Evolutionary conservation across 257 asterid genomes (phyloP), one percentile per base, ranked within the genome.

Genomic region (Scutellaria barbata): DNA sequence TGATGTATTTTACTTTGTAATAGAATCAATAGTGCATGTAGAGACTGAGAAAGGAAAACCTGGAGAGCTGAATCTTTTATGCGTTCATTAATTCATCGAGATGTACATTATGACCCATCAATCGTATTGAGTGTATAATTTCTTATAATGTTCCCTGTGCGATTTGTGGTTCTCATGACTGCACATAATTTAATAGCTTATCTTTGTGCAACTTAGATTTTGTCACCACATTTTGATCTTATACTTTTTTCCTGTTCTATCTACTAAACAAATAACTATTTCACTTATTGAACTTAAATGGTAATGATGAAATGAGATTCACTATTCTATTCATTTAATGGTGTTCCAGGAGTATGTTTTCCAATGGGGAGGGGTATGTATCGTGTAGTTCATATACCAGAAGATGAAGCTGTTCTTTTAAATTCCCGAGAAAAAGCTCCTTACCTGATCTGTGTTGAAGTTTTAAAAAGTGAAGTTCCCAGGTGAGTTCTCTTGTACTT

Each of bases 391-490:
- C 98, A 89, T 80, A 85, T 95, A 79, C 99, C 99, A 56, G 96
- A 86, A 81, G 98, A 95, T 78, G 99, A 95, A 89, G 98, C 98
- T 50, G 95, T 89, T 63, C 99, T 95, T 63, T 78, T 95, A 80
- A 95, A 95, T 86, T 95, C 99, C n/a, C 86, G 99, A 83, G 99
- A 95, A 83, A 95, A 95, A 86, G 98, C 99, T 77, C 99, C 99
- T 45, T 95, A 92, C 80, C 56, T 95, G 86, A 92, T 95, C 66
- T 95, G 98, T 75, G 87, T 95, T 68, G 99, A 95, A 82, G 99
- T 92, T 61, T 77, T 95, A 84, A 89, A 89, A 85, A 76, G 95
- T 76, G 99, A 95, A 74, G 69, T 87, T 67, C 85, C 92, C 77
- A 85, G 91, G 99, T 95, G 83, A 79, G 81, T 69, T 74, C 10